These are phyloP conservation scores for Hymenochaete sp. DNA, from an alignment of 1,284 basidiomycete genomes.

Conservation along the genomic window DNA sequence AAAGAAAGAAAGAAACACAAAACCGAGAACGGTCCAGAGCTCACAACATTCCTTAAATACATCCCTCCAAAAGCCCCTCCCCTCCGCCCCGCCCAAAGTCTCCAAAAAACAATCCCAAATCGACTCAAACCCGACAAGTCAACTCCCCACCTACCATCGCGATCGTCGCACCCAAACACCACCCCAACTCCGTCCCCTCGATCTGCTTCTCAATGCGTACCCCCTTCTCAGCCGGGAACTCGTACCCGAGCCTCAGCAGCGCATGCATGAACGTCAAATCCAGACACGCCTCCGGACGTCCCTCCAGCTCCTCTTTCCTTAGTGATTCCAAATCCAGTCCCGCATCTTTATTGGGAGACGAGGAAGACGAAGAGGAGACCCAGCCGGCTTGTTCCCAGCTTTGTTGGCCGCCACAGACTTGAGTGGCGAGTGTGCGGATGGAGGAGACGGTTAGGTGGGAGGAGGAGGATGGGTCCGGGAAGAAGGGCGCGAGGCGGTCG, in stretches of 20 bases:
- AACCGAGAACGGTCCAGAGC: too few relatives aligned
- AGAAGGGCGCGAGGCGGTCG: slow-evolving; percentile 82
- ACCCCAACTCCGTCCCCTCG: slow-evolving; percentile 87
- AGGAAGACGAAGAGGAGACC: slow-evolving; percentile 26
- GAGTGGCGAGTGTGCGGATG: slow-evolving; percentile 56
- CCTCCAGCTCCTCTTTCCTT: slow-evolving; percentile 72
- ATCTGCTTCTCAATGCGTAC: slow-evolving; percentile 85
- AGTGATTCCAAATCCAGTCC: slow-evolving; percentile 37
- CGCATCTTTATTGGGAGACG: neutral
- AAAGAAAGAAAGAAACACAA: too few relatives aligned
- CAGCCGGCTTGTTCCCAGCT: slow-evolving; percentile 50
- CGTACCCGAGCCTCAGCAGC: slow-evolving; percentile 77
- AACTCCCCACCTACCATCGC: slow-evolving; percentile 60
- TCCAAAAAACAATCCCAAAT: neutral
- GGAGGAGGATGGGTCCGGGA: slow-evolving; percentile 31
- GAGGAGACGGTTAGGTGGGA: slow-evolving; percentile 47
- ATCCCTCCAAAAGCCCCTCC: too few relatives aligned
- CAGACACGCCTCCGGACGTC: slow-evolving; percentile 88
- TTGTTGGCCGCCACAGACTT: slow-evolving; percentile 62
- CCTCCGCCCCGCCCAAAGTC: too few relatives aligned
- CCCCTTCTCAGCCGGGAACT: slow-evolving; percentile 60
- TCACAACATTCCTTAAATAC: too few relatives aligned
- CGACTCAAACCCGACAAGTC: slow-evolving; percentile 34
- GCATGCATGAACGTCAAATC: slow-evolving; percentile 95
- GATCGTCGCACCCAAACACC: slow-evolving; percentile 84